phyloP scores from a whole-genome alignment of 441 rosid species.

The Erodium trifolium region DNA sequence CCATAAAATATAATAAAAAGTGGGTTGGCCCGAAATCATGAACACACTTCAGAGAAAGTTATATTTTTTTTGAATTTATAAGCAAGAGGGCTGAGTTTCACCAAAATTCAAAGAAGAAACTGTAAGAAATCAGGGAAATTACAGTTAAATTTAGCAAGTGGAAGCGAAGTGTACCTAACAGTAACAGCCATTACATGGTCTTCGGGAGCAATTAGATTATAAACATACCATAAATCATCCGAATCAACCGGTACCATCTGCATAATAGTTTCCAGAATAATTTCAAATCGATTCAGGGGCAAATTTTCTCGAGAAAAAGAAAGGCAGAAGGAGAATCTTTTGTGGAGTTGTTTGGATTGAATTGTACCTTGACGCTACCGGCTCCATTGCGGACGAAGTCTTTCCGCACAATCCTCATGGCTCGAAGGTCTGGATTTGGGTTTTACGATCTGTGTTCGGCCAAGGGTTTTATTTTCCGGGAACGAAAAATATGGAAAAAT shows the following conservation, averaged over 20 bases:
- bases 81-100: not conserved
- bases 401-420: constrained; percentile 58
- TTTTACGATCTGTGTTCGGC: not conserved
- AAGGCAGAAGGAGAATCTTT: not conserved
- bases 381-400: constrained; percentile 54
- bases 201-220: constrained; percentile 66
- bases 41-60: not conserved
- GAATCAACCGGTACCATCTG: constrained; percentile 80
- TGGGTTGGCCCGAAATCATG: not conserved
- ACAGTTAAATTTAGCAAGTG: too few species aligned
- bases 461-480: constrained; percentile 1
- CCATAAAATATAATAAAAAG: not conserved
- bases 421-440: not conserved
- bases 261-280: constrained; percentile 6
- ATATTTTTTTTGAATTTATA: not conserved
- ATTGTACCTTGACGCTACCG: constrained; percentile 74
- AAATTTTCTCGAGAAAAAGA: not conserved
- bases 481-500: too few species aligned
- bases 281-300: not conserved
- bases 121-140: not conserved
- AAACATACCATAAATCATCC: constrained; percentile 86
- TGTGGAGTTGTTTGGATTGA: not conserved
- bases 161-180: constrained; percentile 43
- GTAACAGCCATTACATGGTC: constrained; percentile 82
- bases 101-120: not conserved